A percentile compares a stretch with the other conserved stretches of the same genome.
These are phyloP conservation scores for Suhomyces atakaporum DNA, from an alignment of 1,139 yeast species.

Conservation along the genomic window DNA sequence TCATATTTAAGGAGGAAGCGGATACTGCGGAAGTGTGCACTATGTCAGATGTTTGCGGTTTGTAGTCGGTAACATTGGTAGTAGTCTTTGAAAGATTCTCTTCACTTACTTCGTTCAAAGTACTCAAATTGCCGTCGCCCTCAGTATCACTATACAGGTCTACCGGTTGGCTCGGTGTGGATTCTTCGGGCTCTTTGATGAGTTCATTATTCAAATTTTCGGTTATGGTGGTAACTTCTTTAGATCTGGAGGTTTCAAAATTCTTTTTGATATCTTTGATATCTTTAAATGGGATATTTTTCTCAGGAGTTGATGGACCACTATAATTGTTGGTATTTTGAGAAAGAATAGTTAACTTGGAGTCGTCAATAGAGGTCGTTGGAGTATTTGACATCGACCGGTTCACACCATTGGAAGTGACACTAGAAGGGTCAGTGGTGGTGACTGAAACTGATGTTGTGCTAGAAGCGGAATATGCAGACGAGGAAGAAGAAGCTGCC, in stretches of 20 bases:
- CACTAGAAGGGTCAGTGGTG: slow-evolving; percentile 20
- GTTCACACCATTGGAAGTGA: slow-evolving; percentile 28
- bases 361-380: slow-evolving; percentile 31
- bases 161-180: not conserved
- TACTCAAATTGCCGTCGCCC: slow-evolving; percentile 14
- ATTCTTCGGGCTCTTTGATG: not conserved
- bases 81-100: slow-evolving; percentile 13
- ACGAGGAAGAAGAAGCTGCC: slow-evolving; percentile 11
- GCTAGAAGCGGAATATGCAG: slow-evolving; percentile 11
- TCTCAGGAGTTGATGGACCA: slow-evolving; percentile 6
- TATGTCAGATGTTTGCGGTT: not conserved
- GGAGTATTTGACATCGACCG: slow-evolving; percentile 40
- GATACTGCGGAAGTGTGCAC: not conserved
- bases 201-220: not conserved
- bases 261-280: slow-evolving; percentile 4
- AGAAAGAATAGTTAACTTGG: not conserved
- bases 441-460: slow-evolving; percentile 11
- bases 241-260: not conserved
- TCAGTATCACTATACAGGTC: slow-evolving; percentile 5
- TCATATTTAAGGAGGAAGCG: not conserved
- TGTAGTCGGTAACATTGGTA: slow-evolving; percentile 3
- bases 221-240: slow-evolving; percentile 1
- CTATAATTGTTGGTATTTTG: slow-evolving; percentile 1
- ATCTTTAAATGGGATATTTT: slow-evolving; percentile 3
- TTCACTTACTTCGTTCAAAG: slow-evolving; percentile 16